Evolutionary conservation across 768 basidiomycete genomes (phyloP).

Genomic region (Naganishia kalamii): DNA sequence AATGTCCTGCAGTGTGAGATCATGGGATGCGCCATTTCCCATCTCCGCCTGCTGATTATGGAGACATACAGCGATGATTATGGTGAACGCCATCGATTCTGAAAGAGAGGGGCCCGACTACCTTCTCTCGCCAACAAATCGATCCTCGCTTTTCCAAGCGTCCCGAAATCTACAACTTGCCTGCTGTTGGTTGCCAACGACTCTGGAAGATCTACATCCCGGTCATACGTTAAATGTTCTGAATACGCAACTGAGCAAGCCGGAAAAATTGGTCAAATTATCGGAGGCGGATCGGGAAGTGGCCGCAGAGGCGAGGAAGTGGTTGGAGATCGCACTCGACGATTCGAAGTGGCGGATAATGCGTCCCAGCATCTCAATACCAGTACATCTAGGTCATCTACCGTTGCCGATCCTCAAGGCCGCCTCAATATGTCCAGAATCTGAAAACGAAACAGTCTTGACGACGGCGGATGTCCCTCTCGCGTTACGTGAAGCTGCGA

Average conservation of each 20-base stretch:
- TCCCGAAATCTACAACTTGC: constrained; percentile 36
- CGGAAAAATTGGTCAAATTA: background rate
- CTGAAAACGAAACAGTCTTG: background rate
- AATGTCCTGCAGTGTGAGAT: constrained; percentile 35
- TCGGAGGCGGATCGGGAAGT: background rate
- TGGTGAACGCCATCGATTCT: constrained; percentile 12
- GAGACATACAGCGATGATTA: constrained; percentile 15
- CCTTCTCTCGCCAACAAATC: constrained; percentile 33
- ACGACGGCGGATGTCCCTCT: background rate
- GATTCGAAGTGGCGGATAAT: background rate
- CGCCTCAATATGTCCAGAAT: background rate
- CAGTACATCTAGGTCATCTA: background rate
- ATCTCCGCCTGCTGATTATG: constrained; percentile 19
- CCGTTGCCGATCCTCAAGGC: background rate
- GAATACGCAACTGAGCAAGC: background rate
- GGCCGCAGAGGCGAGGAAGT: background rate
- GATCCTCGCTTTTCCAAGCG: constrained; percentile 27
- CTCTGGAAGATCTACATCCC: background rate
- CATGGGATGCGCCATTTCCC: constrained; percentile 18
- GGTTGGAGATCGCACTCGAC: background rate
- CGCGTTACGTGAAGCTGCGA: background rate
- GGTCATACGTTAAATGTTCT: background rate
- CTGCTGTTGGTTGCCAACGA: constrained; percentile 35
- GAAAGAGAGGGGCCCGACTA: constrained; percentile 31
- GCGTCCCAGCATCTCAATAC: background rate